A percentile compares a stretch with the other conserved stretches of the same genome.
These are phyloP conservation scores for Alloteropsis semialata DNA, from an alignment of 176 grass and related monocot genomes.

Conservation along the genomic window DNA sequence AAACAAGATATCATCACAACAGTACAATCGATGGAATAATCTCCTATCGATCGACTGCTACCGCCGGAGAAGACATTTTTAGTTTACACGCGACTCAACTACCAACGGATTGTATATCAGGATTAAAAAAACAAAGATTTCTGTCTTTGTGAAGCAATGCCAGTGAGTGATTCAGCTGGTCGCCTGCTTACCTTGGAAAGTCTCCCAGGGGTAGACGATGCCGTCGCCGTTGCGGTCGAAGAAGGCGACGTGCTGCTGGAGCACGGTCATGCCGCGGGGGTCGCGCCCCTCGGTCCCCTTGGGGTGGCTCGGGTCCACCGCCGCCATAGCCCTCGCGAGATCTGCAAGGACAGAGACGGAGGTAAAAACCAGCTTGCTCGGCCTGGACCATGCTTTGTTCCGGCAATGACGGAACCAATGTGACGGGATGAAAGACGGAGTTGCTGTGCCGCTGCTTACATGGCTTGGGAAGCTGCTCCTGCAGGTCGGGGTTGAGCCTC, in stretches of 20 bases:
- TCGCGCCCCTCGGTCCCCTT: slow-evolving; percentile 46
- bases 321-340: slow-evolving; percentile 51
- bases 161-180: neutral
- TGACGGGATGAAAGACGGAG: neutral
- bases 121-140: too few relatives aligned
- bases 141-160: too few relatives aligned
- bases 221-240: slow-evolving; percentile 70
- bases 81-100: too few relatives aligned
- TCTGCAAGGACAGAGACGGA: slow-evolving; percentile 19
- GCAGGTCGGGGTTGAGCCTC: slow-evolving; percentile 48
- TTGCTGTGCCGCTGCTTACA: slow-evolving; percentile 16
- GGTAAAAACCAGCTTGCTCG: neutral
- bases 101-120: too few relatives aligned
- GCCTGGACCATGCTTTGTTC: too few relatives aligned
- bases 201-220: slow-evolving; percentile 32
- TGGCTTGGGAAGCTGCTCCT: slow-evolving; percentile 50
- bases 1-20: neutral
- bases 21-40: neutral
- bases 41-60: neutral
- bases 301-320: slow-evolving; percentile 54
- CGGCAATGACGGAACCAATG: neutral
- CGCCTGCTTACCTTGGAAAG: neutral
- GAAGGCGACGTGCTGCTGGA: slow-evolving; percentile 73
- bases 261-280: slow-evolving; percentile 43
- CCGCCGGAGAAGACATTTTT: neutral